Evolutionary conservation across 345 rosid species (phyloP).

Genomic region (Bruguiera sexangula): DNA sequence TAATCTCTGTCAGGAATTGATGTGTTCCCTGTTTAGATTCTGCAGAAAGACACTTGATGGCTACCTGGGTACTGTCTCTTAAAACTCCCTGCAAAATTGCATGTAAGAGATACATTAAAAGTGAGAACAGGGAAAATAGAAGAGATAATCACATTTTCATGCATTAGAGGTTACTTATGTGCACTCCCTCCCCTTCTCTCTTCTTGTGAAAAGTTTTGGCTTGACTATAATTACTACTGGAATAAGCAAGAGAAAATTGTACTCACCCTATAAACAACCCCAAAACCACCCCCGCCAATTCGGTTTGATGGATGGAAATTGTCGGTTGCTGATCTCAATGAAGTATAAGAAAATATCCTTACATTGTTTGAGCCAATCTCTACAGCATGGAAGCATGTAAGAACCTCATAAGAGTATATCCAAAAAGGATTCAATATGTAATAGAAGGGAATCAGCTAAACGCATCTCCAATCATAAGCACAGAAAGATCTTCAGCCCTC

Average conservation of each 20-base stretch:
- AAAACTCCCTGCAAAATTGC: slow-evolving; percentile 47
- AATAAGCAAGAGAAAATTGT: slow-evolving; percentile 13
- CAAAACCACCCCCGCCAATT: slow-evolving; percentile 84
- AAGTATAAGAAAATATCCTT: slow-evolving; percentile 64
- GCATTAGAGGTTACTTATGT: no score
- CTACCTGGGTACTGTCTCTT: slow-evolving; percentile 54
- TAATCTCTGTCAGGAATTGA: slow-evolving; percentile 63
- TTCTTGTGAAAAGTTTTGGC: not conserved
- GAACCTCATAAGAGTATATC: slow-evolving; percentile 8
- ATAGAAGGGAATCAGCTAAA: not conserved
- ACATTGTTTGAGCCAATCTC: slow-evolving; percentile 63
- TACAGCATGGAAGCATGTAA: slow-evolving; percentile 25
- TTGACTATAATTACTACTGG: not conserved
- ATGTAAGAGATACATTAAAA: not conserved
- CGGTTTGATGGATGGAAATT: slow-evolving; percentile 60
- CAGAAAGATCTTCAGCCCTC: no score
- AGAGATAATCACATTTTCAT: not conserved
- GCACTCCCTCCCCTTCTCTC: not conserved
- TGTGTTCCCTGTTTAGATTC: slow-evolving; percentile 60
- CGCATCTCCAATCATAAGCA: not conserved
- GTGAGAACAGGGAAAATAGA: not conserved
- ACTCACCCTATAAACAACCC: slow-evolving; percentile 80
- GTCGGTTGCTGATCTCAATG: slow-evolving; percentile 71
- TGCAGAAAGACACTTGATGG: slow-evolving; percentile 55
- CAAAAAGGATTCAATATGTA: not conserved